phyloP scores from a whole-genome alignment of 2,329 filamentous ascomycete species.

The Aspergillus alliaceus region DNA sequence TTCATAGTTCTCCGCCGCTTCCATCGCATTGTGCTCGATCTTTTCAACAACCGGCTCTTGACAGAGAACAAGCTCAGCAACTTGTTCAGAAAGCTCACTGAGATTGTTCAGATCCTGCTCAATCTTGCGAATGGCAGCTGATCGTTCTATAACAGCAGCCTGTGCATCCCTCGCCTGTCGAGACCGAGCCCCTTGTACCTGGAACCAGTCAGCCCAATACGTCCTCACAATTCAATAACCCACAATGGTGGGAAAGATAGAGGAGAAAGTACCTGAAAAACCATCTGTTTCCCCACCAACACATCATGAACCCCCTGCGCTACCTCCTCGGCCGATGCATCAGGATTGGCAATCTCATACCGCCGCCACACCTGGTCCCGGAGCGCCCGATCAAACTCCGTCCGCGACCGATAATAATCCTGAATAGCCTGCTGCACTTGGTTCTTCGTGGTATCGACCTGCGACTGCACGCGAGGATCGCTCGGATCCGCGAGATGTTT shows the following conservation, averaged over 20 bases:
- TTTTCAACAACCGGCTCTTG: slow-evolving; percentile 9
- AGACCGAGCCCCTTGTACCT: slow-evolving; percentile 13
- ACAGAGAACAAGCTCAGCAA: slow-evolving; percentile 8
- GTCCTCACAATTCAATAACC: not conserved
- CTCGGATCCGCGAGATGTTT: slow-evolving; percentile 1
- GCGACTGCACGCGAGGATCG: slow-evolving; percentile 5
- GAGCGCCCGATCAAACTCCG: slow-evolving; percentile 2
- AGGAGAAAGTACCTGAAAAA: not conserved
- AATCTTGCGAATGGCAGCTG: slow-evolving; percentile 14
- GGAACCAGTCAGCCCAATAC: not conserved
- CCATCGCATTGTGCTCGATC: not conserved
- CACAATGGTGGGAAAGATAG: too few relatives aligned
- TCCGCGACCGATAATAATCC: not conserved
- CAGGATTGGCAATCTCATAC: slow-evolving; percentile 11
- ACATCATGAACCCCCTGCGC: slow-evolving; percentile 10
- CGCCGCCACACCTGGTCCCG: slow-evolving; percentile 10
- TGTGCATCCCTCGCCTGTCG: slow-evolving; percentile 10
- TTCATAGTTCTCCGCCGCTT: not conserved
- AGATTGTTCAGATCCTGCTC: slow-evolving; percentile 9
- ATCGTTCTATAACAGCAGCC: slow-evolving; percentile 11
- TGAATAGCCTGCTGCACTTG: not conserved
- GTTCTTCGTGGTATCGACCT: slow-evolving; percentile 5
- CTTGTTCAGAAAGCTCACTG: slow-evolving; percentile 9
- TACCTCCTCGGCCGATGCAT: slow-evolving; percentile 7
- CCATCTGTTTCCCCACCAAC: not conserved